phyloP scores from a whole-genome alignment of 441 rosid genomes.

The Euphorbia schlechtendalii region DNA sequence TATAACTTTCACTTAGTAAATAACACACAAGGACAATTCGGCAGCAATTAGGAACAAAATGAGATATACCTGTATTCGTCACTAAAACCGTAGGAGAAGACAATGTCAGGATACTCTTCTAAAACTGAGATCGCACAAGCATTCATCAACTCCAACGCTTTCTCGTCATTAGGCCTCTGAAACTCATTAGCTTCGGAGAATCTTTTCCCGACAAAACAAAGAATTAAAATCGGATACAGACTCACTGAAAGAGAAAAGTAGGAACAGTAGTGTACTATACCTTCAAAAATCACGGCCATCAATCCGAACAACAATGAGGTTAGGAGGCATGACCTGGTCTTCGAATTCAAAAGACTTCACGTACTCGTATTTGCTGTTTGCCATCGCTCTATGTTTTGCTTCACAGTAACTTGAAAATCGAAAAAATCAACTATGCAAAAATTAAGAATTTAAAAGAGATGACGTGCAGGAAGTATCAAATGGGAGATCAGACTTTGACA shows the following conservation, averaged over 20 bases:
- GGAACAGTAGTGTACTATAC: constrained; percentile 22
- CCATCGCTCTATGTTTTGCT: too few relatives aligned
- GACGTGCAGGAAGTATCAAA: too few relatives aligned
- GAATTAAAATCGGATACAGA: neutral
- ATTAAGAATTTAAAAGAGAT: too few relatives aligned
- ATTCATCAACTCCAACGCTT: constrained; percentile 64
- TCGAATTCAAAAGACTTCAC: constrained; percentile 72
- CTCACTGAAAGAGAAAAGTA: neutral
- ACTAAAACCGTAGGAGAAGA: constrained; percentile 74
- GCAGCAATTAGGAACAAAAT: neutral
- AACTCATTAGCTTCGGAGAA: constrained; percentile 65
- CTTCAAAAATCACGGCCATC: constrained; percentile 54
- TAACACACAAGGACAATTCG: neutral
- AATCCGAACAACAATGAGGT: constrained; percentile 54
- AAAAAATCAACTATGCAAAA: too few relatives aligned
- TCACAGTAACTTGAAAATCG: too few relatives aligned
- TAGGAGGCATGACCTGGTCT: constrained; percentile 64
- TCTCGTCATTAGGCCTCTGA: constrained; percentile 71
- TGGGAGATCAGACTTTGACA: too few relatives aligned
- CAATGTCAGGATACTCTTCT: constrained; percentile 70
- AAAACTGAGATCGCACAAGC: constrained; percentile 55
- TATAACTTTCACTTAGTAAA: neutral
- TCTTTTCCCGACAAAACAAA: constrained; percentile 25
- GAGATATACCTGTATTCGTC: constrained; percentile 62
- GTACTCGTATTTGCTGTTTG: constrained; percentile 93